Conservation (phyloP, 208 protist genomes). For the Polymyxa betae region DNA sequence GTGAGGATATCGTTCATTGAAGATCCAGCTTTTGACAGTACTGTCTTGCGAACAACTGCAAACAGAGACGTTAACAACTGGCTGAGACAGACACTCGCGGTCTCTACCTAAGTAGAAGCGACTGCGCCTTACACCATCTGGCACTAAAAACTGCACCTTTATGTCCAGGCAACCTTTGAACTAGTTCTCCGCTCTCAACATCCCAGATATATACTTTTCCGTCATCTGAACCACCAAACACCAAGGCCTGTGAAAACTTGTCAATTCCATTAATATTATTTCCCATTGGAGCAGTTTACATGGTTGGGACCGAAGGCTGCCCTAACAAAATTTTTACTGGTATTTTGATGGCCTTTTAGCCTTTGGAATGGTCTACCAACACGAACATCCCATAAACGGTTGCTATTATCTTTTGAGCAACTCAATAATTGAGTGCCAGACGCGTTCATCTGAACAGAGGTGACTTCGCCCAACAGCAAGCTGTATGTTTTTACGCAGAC, state of each 20-base stretch:
- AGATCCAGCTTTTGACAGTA: slow-evolving; percentile 32
- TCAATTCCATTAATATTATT: neutral
- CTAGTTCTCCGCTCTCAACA: slow-evolving; percentile 69
- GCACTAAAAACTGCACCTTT: slow-evolving; percentile 54
- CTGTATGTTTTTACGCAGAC: slow-evolving; percentile 73
- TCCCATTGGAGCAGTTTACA: neutral
- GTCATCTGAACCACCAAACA: slow-evolving; percentile 76
- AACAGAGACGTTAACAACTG: too few species aligned
- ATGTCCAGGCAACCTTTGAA: slow-evolving; percentile 73
- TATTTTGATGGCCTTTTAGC: slow-evolving; percentile 81
- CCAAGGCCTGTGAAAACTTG: slow-evolving; percentile 53
- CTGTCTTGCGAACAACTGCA: slow-evolving; percentile 24
- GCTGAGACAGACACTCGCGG: too few species aligned
- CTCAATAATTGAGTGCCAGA: slow-evolving; percentile 67
- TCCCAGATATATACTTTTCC: slow-evolving; percentile 76
- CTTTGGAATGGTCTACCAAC: slow-evolving; percentile 70
- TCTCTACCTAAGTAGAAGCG: neutral
- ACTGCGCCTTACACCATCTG: neutral
- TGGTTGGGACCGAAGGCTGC: slow-evolving; percentile 71
- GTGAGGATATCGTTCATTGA: neutral
- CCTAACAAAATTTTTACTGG: slow-evolving; percentile 78
- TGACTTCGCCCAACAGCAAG: slow-evolving; percentile 69
- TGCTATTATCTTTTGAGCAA: slow-evolving; percentile 75
- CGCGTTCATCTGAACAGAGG: slow-evolving; percentile 1
- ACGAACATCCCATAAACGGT: slow-evolving; percentile 77